Evolutionary conservation across 192 early-diverging fungal genomes (phyloP).

Genomic region (Cladochytrium replicatum): DNA sequence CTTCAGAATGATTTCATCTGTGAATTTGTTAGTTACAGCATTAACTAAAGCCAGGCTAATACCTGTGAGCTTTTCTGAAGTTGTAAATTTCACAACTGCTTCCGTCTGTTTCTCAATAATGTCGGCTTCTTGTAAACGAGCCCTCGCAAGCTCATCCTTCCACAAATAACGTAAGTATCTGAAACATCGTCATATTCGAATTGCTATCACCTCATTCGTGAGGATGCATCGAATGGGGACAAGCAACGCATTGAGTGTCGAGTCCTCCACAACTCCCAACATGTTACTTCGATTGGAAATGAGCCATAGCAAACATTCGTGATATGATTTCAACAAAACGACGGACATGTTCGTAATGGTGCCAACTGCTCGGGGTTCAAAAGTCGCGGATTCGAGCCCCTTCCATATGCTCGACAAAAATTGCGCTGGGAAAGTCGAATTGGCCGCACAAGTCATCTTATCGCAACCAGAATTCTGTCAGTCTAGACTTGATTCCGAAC

Average conservation of each 20-base stretch:
- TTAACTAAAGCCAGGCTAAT: no score
- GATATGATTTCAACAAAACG: slow-evolving; percentile 49
- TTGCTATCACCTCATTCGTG: neutral
- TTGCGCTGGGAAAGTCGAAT: slow-evolving; percentile 36
- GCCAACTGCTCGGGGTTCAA: slow-evolving; percentile 24
- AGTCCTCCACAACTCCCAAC: no score
- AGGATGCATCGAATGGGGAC: neutral
- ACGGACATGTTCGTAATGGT: slow-evolving; percentile 20
- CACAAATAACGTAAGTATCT: no score
- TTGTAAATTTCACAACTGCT: no score
- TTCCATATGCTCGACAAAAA: slow-evolving; percentile 54
- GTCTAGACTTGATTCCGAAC: slow-evolving; percentile 4
- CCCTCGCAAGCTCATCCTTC: no score
- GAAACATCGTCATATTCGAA: no score
- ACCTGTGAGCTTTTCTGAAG: no score
- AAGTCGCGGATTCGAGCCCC: slow-evolving; percentile 32
- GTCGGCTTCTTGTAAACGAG: no score
- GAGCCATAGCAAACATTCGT: slow-evolving; percentile 56
- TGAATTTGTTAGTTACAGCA: no score
- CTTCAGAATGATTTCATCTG: no score
- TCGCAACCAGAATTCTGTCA: neutral
- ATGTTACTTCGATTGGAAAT: slow-evolving; percentile 6
- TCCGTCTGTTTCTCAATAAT: no score
- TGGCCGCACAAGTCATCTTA: slow-evolving; percentile 23
- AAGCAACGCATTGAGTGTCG: neutral